These are phyloP conservation scores for Parathielavia appendiculata DNA, from an alignment of 495 filamentous ascomycete species.

Conservation along the genomic window DNA sequence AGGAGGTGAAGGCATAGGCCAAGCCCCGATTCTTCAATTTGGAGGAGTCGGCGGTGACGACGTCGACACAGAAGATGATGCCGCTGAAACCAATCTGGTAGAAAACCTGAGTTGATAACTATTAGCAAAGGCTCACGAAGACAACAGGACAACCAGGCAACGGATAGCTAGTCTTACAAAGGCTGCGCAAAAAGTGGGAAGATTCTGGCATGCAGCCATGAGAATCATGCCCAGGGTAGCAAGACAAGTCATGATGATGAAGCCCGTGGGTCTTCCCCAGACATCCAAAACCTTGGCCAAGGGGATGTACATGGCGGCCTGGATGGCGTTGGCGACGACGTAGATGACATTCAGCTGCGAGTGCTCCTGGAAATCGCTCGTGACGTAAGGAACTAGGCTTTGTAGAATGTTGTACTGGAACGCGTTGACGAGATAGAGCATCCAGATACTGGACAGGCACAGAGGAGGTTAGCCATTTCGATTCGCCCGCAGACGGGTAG, in stretches of 20 bases:
- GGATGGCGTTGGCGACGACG: slow-evolving; percentile 34
- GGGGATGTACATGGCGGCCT: slow-evolving; percentile 28
- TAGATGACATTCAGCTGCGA: slow-evolving; percentile 49
- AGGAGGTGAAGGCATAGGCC: slow-evolving; percentile 50
- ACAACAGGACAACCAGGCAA: too few species aligned
- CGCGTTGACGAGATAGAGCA: slow-evolving; percentile 35
- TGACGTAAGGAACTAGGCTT: slow-evolving; percentile 36
- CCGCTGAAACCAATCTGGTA: slow-evolving; percentile 38
- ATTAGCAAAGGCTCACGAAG: too few species aligned
- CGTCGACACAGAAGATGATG: slow-evolving; percentile 47
- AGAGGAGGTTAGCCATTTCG: slow-evolving; percentile 1
- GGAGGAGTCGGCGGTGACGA: slow-evolving; percentile 58
- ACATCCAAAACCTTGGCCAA: slow-evolving; percentile 33
- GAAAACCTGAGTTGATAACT: slow-evolving; percentile 30
- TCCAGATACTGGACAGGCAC: slow-evolving; percentile 22
- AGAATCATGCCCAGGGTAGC: slow-evolving; percentile 27
- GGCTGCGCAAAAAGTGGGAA: slow-evolving; percentile 28
- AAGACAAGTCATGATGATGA: slow-evolving; percentile 22
- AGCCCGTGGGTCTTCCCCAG: slow-evolving; percentile 32
- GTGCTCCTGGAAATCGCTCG: slow-evolving; percentile 49
- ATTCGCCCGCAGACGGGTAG: neutral
- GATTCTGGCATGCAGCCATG: slow-evolving; percentile 30
- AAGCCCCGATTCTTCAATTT: slow-evolving; percentile 53
- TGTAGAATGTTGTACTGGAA: slow-evolving; percentile 34
- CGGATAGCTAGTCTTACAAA: neutral